Base-by-base conservation (phyloP, 805 yeast species). In the Saccharomycopsis javanensis region DNA sequence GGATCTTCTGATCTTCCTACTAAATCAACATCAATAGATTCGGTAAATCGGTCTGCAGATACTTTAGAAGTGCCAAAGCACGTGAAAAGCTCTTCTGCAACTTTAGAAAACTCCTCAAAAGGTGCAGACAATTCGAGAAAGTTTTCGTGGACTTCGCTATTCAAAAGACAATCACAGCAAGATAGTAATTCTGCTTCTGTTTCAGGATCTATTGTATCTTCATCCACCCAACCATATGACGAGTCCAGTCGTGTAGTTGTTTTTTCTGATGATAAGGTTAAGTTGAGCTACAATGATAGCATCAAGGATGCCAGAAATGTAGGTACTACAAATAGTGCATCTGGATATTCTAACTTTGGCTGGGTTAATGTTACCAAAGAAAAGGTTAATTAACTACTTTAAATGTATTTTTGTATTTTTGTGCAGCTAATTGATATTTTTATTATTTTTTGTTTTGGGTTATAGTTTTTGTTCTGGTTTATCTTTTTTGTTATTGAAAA, bases 281-380 rank as follows among this genome's bases (percentile, higher is more conserved):
- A 20, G n/a, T 20, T 42, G 25, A 42, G 48, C 15, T 42, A 27
- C 53, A 28, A 52, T 10, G 46, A 31, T 34, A 55, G 7, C 18
- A 28, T 16, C 7, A 42, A 55, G 2, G 57, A 23, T 1, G 30
- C 15, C 2, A 50, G 50, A 5, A 8, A 46, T n/a, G 27, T 42
- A 10, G 27, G 50, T 46, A 8, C 3, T 13, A 51, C 46, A 8
- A 27, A 31, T 27, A 34, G 7, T 4, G 51, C 25, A 13, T 11
- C 50, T 23, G 34, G 46, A 25, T 51, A 42, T 45, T 33, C 51
- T 11, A 37, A 52, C 25, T 30, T 53, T 37, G 61, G 56, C 28
- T 58, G 61, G 61, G 56, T 58, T 20, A 58, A 58, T 37, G 61
- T 58, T 16, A 50, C 51, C 45, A 55, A 53, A 50, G 58, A 58